Evolutionary conservation across 768 basidiomycete genomes (phyloP).

Genomic region (Tulasnella sp.): DNA sequence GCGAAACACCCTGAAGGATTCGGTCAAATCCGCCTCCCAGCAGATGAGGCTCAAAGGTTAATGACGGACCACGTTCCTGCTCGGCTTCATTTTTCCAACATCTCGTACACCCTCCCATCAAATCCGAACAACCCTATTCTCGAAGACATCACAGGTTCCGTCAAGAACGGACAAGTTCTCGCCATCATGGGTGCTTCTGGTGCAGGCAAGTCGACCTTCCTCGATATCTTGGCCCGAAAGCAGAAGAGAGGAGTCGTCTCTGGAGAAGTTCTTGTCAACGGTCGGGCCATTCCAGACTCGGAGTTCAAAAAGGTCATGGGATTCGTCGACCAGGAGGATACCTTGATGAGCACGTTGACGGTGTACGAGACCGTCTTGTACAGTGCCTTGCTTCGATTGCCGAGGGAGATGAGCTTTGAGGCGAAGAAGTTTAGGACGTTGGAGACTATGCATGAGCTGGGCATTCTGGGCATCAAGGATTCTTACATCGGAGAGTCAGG

Average conservation of each 20-base stretch:
- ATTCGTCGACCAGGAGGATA: slow-evolving; percentile 98
- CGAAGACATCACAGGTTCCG: slow-evolving; percentile 74
- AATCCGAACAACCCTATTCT: slow-evolving; percentile 64
- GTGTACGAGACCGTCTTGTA: slow-evolving; percentile 98
- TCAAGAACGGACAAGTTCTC: slow-evolving; percentile 85
- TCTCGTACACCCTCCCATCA: slow-evolving; percentile 71
- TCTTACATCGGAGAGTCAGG: slow-evolving; percentile 85
- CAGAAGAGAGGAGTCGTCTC: slow-evolving; percentile 72
- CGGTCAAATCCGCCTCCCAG: slow-evolving; percentile 71
- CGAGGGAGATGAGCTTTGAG: slow-evolving; percentile 89
- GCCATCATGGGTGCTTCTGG: slow-evolving; percentile 98
- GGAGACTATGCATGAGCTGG: slow-evolving; percentile 95
- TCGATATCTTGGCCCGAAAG: slow-evolving; percentile 93
- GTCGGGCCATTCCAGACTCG: slow-evolving; percentile 64
- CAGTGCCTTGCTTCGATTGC: slow-evolving; percentile 83
- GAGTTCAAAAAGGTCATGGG: slow-evolving; percentile 85
- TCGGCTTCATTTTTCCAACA: slow-evolving; percentile 80
- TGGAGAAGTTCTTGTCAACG: slow-evolving; percentile 82
- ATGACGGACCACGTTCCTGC: slow-evolving; percentile 96
- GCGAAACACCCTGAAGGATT: slow-evolving; percentile 58
- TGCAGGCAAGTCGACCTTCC: slow-evolving; percentile 92
- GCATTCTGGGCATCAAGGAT: slow-evolving; percentile 87
- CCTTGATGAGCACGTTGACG: slow-evolving; percentile 92
- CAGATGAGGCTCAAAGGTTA: slow-evolving; percentile 73
- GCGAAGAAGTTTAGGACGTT: slow-evolving; percentile 93